Base-by-base conservation (phyloP, 1,284 basidiomycete genomes). In the Sanghuangporus sanghuang region DNA sequence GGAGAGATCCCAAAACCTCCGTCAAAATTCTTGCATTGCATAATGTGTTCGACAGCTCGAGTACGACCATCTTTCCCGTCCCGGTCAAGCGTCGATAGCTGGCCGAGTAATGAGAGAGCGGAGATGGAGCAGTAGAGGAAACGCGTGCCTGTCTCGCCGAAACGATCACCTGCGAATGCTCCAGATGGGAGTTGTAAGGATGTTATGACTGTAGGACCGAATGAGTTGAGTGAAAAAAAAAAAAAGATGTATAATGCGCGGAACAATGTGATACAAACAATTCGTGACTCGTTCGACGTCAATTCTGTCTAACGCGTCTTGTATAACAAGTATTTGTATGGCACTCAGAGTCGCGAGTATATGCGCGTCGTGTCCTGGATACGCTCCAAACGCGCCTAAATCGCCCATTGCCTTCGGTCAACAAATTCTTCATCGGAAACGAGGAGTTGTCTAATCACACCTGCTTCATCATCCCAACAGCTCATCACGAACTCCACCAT, bases 321-420 rank as follows among this genome's bases (percentile, higher is more conserved):
- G 92, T 65, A 89, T 96, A 52, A 89, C 77, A 35, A 99, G 79
- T 59, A 99, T 92, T 74, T 99, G 97, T 14, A 99, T 89, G 0
- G 92, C 97, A 63, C 92, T 95, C 11, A 96, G 78, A 0, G 96
- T 98, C 5, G 92, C 81, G 36, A 90, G 85, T 1, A 98, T 78
- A 71, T 99, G 95, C 1, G 92, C 90, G 74, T 99, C 96, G 72
- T 99, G 97, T 21, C 85, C 87, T 0, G 96, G 95, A 73, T 96
- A 92, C 11, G 95, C 89, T 1, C 94, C 93, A 69, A 98, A 99
- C 6, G 81, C 94, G 54, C 96, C 95, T 95, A 70, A n/a, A 65
- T 40, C 50, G 46, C 21, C 36, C 48, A 55, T 35, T 49, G 46
- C 16, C 44, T 4, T 18, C 44, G 16, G 27, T 9, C 5, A 8